A percentile compares a stretch with the other conserved stretches of the same genome.
phyloP scores from a whole-genome alignment of 2,329 filamentous ascomycete species.

The Fusarium haematococcum region DNA sequence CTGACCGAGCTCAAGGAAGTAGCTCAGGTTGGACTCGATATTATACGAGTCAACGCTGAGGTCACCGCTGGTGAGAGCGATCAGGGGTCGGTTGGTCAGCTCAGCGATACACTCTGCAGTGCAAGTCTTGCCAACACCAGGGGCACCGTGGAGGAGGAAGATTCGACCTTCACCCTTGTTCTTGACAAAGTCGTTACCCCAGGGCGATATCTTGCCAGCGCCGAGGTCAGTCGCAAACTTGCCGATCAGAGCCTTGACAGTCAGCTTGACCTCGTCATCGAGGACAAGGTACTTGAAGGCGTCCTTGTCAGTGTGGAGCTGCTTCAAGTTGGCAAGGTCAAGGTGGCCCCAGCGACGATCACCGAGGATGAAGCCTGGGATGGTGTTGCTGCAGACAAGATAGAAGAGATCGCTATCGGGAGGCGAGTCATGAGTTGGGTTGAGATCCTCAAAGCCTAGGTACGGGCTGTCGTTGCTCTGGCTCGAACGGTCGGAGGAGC shows the following conservation, averaged over 20 bases:
- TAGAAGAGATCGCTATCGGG: slow-evolving; percentile 59
- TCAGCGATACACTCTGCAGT: slow-evolving; percentile 68
- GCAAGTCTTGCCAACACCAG: slow-evolving; percentile 69
- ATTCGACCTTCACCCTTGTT: slow-evolving; percentile 64
- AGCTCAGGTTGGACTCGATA: slow-evolving; percentile 58
- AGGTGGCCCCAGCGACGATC: slow-evolving; percentile 60
- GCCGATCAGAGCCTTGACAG: slow-evolving; percentile 60
- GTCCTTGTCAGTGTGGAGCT: slow-evolving; percentile 58
- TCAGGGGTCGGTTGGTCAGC: slow-evolving; percentile 61
- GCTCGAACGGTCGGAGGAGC: slow-evolving; percentile 39
- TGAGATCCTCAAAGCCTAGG: slow-evolving; percentile 55
- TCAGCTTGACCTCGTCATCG: slow-evolving; percentile 60
- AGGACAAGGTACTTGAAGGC: slow-evolving; percentile 64
- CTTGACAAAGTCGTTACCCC: slow-evolving; percentile 60
- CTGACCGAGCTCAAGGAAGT: slow-evolving; percentile 62
- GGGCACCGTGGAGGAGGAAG: slow-evolving; percentile 64
- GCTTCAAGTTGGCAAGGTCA: slow-evolving; percentile 52
- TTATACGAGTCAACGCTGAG: slow-evolving; percentile 53
- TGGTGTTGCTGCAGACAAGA: slow-evolving; percentile 55
- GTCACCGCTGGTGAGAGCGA: slow-evolving; percentile 63
- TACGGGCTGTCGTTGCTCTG: slow-evolving; percentile 48
- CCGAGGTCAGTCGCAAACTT: slow-evolving; percentile 55
- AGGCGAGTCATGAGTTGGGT: slow-evolving; percentile 50
- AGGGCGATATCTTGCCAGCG: slow-evolving; percentile 55
- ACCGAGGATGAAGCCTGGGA: slow-evolving; percentile 60